A percentile compares a stretch with the other conserved stretches of the same genome.
phyloP scores from a whole-genome alignment of 768 basidiomycete species.

The Amanita muscaria region DNA sequence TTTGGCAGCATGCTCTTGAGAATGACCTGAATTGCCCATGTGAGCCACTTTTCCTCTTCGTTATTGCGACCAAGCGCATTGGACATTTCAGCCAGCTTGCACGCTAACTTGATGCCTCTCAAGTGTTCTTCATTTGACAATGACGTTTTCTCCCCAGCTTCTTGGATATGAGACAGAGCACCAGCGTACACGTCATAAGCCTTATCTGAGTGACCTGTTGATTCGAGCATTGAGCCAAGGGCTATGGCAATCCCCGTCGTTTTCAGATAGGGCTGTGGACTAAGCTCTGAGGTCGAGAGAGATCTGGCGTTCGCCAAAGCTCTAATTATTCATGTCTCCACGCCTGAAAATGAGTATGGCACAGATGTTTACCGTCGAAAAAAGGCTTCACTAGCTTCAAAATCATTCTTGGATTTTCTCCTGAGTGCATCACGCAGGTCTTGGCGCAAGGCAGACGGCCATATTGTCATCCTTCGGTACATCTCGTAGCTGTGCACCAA shows the following conservation, averaged over 20 bases:
- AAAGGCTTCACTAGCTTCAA: slow-evolving; percentile 40
- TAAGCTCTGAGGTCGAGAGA: slow-evolving; percentile 31
- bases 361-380: slow-evolving; percentile 44
- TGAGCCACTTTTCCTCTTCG: slow-evolving; percentile 36
- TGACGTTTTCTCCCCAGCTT: slow-evolving; percentile 13
- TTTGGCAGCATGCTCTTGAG: slow-evolving; percentile 25
- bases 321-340: slow-evolving; percentile 26
- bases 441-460: slow-evolving; percentile 54
- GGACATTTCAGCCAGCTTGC: slow-evolving; percentile 32
- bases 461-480: slow-evolving; percentile 49
- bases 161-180: slow-evolving; percentile 25
- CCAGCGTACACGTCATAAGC: slow-evolving; percentile 34
- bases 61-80: slow-evolving; percentile 19
- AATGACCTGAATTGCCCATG: slow-evolving; percentile 35
- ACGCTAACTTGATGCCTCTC: slow-evolving; percentile 31
- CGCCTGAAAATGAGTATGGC: too few species aligned
- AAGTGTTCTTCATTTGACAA: slow-evolving; percentile 24
- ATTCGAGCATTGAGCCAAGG: slow-evolving; percentile 49
- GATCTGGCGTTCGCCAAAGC: slow-evolving; percentile 47
- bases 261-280: slow-evolving; percentile 50
- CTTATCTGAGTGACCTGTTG: slow-evolving; percentile 22
- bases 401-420: slow-evolving; percentile 51
- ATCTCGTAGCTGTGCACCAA: slow-evolving; percentile 39
- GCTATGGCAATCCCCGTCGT: slow-evolving; percentile 57
- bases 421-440: slow-evolving; percentile 61